Evolutionary conservation across 192 early-diverging fungal genomes (phyloP), one percentile per base, ranked within the genome.

Genomic region (Coemansia nantahalensis): DNA sequence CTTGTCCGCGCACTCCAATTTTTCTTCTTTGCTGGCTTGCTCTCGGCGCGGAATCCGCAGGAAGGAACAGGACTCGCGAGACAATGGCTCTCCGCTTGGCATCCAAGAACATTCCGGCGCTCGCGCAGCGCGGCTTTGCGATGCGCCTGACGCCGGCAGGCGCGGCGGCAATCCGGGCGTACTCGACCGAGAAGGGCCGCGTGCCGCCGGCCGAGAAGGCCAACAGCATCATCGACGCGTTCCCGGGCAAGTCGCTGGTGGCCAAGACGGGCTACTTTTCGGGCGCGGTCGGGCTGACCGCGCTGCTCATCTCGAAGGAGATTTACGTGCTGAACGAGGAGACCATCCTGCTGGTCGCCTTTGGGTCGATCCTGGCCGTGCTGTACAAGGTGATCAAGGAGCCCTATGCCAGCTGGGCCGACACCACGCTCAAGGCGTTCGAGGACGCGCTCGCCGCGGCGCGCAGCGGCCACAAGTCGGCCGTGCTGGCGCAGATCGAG

Each of bases 251-350:
- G 58, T 86, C 83, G 49, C 65, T 91, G 34, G 82, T 88, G 51
- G 82, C 89, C 61, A 98, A 98, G 82, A 88, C 95, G 26, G 84
- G 84, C 35, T 91, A 86, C 66, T 82, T 96, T 59, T 89, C 93
- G 39, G 69, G 87, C 18, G 81, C 82, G 45, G 82, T 90, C 37
- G 92, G 91, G 51, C 66, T 90, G 52, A 86, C 93, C 14, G 87
- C 93, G 33, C 90, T 85, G 73, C 71, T 90, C 33, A 86, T 98
- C 62, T 91, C 92, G 49, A 95, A 98, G 87, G 95, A 98, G 80
- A 90, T 98, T 73, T 98, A 95, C 79, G 83, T 96, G 45, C 67
- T 96, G 53, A 95, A 96, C 74, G 91, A 89, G 68, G 94, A 98
- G 69, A 83, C 92, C 37, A 79, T 96, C 40, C 86, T 94, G 45